Base-by-base conservation (phyloP, 306 rosid species). In the Sesbania bispinosa region DNA sequence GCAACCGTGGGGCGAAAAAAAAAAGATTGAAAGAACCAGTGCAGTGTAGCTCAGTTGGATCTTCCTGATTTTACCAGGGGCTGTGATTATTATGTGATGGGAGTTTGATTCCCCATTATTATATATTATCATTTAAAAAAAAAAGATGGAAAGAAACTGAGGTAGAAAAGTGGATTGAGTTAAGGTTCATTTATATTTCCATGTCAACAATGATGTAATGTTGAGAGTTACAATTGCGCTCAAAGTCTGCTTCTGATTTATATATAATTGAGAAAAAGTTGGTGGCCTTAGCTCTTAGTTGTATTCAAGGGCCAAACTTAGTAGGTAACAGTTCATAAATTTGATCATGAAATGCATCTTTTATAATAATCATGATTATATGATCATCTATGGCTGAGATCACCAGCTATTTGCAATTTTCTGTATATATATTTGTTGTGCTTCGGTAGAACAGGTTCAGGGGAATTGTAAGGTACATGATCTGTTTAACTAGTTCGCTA, bases 301-400 rank as follows among this genome's bases (percentile, higher is more conserved):
- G 61, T 33, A 41, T 36, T 73, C 51, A 72, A 81, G 77, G 57
- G 82, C 57, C 79, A 21, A 47, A 55, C 24, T 54, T 41, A 3
- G 69, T 71, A 39, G 33, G 21, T 16, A 43, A 33, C 8, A 48
- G 24, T 57, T 58, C 3, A 1, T 2, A 4, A 15, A 36, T 16
- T 67, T 4, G n/a, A n/a, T n/a, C n/a, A n/a, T n/a, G n/a, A n/a
- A n/a, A n/a, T n/a, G n/a, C n/a, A n/a, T n/a, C n/a, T n/a, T n/a
- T n/a, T n/a, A n/a, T n/a, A n/a, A n/a, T n/a, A n/a, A 2, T 6
- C 19, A 61, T 23, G 29, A 11, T 14, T 19, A 2, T 73, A 24
- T n/a, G 15, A 10, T 32, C 43, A 50, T 43, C 10, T 4, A 11
- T 16, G n/a, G n/a, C n/a, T n/a, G n/a, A n/a, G n/a, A n/a, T n/a